Evolutionary conservation across 1,284 basidiomycete genomes (phyloP), one percentile per base, ranked within the genome.

Genomic region (Moniliella sp.): DNA sequence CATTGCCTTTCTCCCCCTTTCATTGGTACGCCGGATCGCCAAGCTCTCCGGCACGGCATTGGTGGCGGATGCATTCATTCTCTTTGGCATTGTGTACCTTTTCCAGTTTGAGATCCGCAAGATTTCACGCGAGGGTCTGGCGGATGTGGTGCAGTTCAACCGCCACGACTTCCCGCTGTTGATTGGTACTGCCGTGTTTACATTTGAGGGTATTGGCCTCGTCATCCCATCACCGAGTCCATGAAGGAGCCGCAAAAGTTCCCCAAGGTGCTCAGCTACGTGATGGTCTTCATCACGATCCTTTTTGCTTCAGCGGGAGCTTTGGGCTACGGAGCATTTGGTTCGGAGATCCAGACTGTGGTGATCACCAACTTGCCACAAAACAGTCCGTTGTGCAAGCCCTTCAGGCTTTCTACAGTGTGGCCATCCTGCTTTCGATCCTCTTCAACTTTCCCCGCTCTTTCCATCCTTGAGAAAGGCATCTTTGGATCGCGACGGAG

Each of bases 141-240:
- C 80, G n/a, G 72, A 88, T 39, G 72, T 94, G 25, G 68, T 73
- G 45, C 48, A 81, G 61, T 97, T 97, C 66, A 99, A 97, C 64
- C 61, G 71, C 4, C 75, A 73, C 21, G 50, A 75, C 78, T 97
- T 84, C 66, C 76, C 88, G 0, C 65, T 97, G 13, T 72, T 97
- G 40, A 80, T 97, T 42, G 91, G 83, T 15, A 94, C 91, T 11
- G 88, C 88, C 3, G 88, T 97, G 14, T 97, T 94, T n/a, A 84
- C 91, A 0, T 99, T 97, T 46, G 91, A 97, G 62, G 88, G 88
- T 11, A 82, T 97, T 45, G 88, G 91, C 30, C 66, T 97, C 61
- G 78, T 97, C 41, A 83, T 97, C 88, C 91, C 8, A 93, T 97
- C 48, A 84, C 82, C 5, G 86, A 99, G 57, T 75, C 82, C 4